Evolutionary conservation across 2,329 filamentous ascomycete genomes (phyloP), one percentile per base, ranked within the genome.

Genomic region (Apiospora malaysiana): DNA sequence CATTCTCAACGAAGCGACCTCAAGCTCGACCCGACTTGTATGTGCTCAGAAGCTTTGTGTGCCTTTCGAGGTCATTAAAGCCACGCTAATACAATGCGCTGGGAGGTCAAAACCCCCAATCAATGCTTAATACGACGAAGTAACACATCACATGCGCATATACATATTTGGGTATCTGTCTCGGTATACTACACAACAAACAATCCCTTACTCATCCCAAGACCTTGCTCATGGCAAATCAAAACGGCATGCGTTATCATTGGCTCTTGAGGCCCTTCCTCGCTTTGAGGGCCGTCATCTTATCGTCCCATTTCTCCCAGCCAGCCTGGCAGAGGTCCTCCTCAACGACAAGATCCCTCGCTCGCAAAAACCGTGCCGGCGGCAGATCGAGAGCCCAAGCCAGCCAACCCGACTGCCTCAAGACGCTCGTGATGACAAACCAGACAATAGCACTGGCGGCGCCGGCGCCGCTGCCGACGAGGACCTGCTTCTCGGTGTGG

Each of bases 291-390:
- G 76, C 78, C 37, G 81, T 81, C 49, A 76, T 77, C 75, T 83
- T 84, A 67, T 85, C 84, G 81, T 95, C 91, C 94, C 95, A 98
- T 79, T 93, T 92, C 82, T 95, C 93, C 95, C 95, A 99, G 2
- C 96, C 96, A 56, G 94, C 92, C 83, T 97, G 94, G 45, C 92
- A 92, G 76, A 97, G 82, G 81, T 98, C 95, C 82, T 98, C 95
- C 79, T 92, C 92, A 8, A 97, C 86, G 16, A 97, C 90, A 73
- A 99, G 83, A 81, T 99, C 96, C 72, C 96, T 87, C 66, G 97
- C 84, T 71, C 95, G 87, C 66, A 96, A 83, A 74, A 90, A 86
- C 77, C 88, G 88, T 3, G 90, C 88, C 4, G 92, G 76, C 40
- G 89, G 87, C 46, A 89, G 85, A 37, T 94, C 91, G 70, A 98